Base-by-base conservation (phyloP, 192 early-diverging fungal species). In the Podila minutissima region DNA sequence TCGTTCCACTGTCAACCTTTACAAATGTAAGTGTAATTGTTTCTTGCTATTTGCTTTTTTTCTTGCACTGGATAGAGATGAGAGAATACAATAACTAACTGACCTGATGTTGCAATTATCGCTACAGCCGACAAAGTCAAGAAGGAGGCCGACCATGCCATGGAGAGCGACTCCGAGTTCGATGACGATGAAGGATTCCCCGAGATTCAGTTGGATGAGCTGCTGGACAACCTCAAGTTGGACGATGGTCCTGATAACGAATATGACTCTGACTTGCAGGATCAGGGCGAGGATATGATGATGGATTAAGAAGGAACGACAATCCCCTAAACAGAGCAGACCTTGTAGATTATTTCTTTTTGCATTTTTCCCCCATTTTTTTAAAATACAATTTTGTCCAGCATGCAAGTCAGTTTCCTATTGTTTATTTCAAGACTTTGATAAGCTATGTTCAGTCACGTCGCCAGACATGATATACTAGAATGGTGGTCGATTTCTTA, bases 151-250 rank as follows among this genome's bases (percentile, higher is more conserved):
- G 84, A 83, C n/a, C 59, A 62, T 65, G 71, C 57, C 67, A 85
- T 83, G 73, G 86, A 84, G 19, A 84, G 46, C 2, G 90, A 88
- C 12, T 78, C 85, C 35, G 92, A 93, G 59, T 89, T 90, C 35
- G 95, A 95, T 63, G 91, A 91, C 26, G 94, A 95, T 60, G 93
- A 91, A 59, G 96, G 95, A 83, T 96, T 97, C 85, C 98, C 98
- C 24, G 96, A 98, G 83, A 90, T 99, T 65, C 83, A 91, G 37
- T 85, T 99, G 69, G 94, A 95, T 66, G 98, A 99, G 83, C 88
- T 99, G 69, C 83, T 99, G 65, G 95, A 98, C 62, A 96, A 97
- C 59, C 92, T 99, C 48, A 91, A 91, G 58, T 83, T 94, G 55
- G 85, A 92, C 62, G 91, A 86, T 69, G 93, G 87, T 29, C 88